Conservation (phyloP, 2,329 filamentous ascomycete species). For the Akanthomyces uredinophilus region DNA sequence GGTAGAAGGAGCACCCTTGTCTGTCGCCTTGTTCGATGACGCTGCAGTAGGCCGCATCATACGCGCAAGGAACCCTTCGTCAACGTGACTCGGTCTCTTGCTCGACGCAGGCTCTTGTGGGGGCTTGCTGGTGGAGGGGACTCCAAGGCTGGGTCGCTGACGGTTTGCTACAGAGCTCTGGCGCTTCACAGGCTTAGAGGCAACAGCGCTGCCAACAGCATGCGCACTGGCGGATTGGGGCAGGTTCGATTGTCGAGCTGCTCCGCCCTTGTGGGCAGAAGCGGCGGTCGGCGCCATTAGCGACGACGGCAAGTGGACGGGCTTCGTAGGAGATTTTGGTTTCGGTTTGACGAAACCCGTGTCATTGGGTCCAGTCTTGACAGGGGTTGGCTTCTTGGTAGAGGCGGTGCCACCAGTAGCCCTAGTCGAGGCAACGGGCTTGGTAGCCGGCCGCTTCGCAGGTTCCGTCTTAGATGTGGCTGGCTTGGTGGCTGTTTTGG, state of each 20-base stretch:
- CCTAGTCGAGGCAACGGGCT: slow-evolving; percentile 22
- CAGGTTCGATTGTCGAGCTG: slow-evolving; percentile 28
- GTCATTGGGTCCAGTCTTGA: slow-evolving; percentile 34
- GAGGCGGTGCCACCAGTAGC: slow-evolving; percentile 28
- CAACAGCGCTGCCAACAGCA: slow-evolving; percentile 32
- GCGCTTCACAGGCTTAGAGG: slow-evolving; percentile 34
- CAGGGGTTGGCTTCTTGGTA: slow-evolving; percentile 39
- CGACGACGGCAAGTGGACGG: slow-evolving; percentile 60
- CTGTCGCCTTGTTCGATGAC: slow-evolving; percentile 61
- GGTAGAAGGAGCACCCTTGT: slow-evolving; percentile 48
- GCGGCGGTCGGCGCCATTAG: slow-evolving; percentile 66
- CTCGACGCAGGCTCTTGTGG: slow-evolving; percentile 38
- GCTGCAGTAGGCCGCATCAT: slow-evolving; percentile 75
- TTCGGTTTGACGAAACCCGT: slow-evolving; percentile 53
- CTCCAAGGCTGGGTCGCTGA: slow-evolving; percentile 50
- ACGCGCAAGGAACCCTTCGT: slow-evolving; percentile 69
- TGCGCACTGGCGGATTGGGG: slow-evolving; percentile 26
- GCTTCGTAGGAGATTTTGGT: slow-evolving; percentile 63
- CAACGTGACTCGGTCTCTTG: slow-evolving; percentile 51
- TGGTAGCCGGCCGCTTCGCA: slow-evolving; percentile 22
- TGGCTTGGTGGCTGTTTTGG: slow-evolving; percentile 22
- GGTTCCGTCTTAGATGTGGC: slow-evolving; percentile 23
- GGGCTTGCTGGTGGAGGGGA: slow-evolving; percentile 49
- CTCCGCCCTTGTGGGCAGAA: slow-evolving; percentile 55
- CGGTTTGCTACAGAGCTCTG: slow-evolving; percentile 42